Evolutionary conservation across 2,329 filamentous ascomycete species (phyloP).

Genomic region (Pezicula carpinea): DNA sequence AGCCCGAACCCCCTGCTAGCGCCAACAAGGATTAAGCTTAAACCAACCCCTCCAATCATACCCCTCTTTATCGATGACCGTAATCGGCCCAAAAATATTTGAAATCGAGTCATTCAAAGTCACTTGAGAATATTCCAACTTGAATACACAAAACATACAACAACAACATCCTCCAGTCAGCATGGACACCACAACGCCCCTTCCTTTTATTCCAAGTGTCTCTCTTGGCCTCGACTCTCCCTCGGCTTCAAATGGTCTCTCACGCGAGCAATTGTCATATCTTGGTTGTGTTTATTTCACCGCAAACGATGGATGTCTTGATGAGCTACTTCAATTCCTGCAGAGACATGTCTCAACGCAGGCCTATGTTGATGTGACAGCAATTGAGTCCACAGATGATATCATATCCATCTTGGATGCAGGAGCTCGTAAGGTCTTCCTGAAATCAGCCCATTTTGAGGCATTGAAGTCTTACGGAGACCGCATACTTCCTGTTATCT

Average conservation of each 20-base stretch:
- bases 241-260: slow-evolving; percentile 46
- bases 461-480: slow-evolving; percentile 51
- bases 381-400: slow-evolving; percentile 64
- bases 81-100: no score
- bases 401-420: slow-evolving; percentile 77
- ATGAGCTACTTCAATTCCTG: slow-evolving; percentile 36
- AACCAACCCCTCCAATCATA: no score
- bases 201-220: slow-evolving; percentile 59
- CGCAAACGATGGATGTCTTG: slow-evolving; percentile 32
- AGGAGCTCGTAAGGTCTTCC: slow-evolving; percentile 81
- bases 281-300: slow-evolving; percentile 56
- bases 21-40: no score
- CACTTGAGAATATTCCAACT: no score
- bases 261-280: slow-evolving; percentile 51
- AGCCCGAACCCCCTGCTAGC: no score
- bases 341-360: slow-evolving; percentile 46
- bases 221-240: slow-evolving; percentile 43
- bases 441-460: slow-evolving; percentile 64
- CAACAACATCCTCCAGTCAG: slow-evolving; percentile 11
- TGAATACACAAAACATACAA: not conserved
- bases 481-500: slow-evolving; percentile 47
- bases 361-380: slow-evolving; percentile 73
- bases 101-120: no score
- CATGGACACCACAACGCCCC: slow-evolving; percentile 61
- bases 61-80: no score